A percentile compares a stretch with the other conserved stretches of the same genome.
phyloP scores from a whole-genome alignment of 2,329 filamentous ascomycete genomes.

The Phaeosphaeriaceae sp. region DNA sequence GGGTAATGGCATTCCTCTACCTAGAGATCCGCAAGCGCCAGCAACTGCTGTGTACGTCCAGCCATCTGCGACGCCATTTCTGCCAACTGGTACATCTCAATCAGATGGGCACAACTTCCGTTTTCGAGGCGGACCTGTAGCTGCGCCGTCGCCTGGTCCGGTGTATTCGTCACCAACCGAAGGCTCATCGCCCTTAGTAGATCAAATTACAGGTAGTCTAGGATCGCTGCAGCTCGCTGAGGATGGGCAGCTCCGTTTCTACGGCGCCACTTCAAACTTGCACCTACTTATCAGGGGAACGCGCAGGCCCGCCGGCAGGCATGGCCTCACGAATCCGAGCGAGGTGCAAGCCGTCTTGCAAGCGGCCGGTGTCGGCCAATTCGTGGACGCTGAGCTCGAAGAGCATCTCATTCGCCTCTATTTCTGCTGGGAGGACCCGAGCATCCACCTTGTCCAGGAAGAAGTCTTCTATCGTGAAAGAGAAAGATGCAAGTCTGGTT shows the following conservation, averaged over 20 bases:
- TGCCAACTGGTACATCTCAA: neutral
- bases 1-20: neutral
- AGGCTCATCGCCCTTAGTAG: neutral
- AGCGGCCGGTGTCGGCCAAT: neutral
- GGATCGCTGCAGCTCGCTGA: neutral
- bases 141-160: neutral
- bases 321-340: neutral
- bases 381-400: neutral
- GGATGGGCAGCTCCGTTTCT: neutral
- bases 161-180: neutral
- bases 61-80: neutral
- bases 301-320: neutral
- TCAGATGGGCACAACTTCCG: neutral
- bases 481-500: neutral
- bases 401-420: neutral
- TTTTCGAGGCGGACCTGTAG: neutral
- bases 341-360: neutral
- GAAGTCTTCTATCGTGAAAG: neutral
- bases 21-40: neutral
- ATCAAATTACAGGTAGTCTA: neutral
- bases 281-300: neutral
- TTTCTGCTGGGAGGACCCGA: neutral
- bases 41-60: slow-evolving; percentile 1
- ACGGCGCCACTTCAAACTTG: neutral
- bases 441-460: neutral